These are phyloP conservation scores for Scheffersomyces amazonensis DNA, from an alignment of 805 yeast species.

Conservation along the genomic window DNA sequence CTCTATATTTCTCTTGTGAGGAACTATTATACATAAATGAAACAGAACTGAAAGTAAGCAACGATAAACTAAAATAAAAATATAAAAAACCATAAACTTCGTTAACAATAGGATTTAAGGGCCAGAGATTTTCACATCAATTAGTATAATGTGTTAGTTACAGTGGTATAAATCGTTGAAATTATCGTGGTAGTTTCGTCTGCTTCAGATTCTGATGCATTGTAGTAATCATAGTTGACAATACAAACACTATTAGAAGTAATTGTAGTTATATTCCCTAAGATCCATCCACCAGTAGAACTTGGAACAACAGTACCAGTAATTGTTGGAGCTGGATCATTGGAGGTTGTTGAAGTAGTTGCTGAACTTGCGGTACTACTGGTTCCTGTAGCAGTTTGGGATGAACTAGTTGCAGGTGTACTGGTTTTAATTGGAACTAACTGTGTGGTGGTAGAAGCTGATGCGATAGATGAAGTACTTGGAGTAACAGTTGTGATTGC, in stretches of 20 bases:
- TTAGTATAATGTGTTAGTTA: constrained; percentile 27
- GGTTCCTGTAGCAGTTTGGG: constrained; percentile 6
- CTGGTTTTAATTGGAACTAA: not conserved
- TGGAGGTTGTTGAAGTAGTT: constrained; percentile 6
- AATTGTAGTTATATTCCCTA: constrained; percentile 30
- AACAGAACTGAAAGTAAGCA: not conserved
- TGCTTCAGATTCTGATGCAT: constrained; percentile 23
- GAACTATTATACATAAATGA: not conserved
- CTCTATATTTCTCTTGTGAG: too few species aligned
- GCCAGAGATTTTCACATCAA: too few species aligned
- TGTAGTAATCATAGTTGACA: constrained; percentile 37
- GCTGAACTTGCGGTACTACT: constrained; percentile 6
- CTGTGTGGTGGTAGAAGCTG: constrained; percentile 7
- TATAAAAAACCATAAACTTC: too few species aligned
- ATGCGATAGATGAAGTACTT: constrained; percentile 4
- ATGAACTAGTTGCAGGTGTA: constrained; percentile 3
- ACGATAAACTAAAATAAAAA: not conserved
- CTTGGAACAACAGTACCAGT: constrained; percentile 10
- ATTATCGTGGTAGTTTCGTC: constrained; percentile 37
- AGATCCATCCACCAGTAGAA: constrained; percentile 27
- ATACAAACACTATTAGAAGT: constrained; percentile 28
- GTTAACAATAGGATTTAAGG: too few species aligned
- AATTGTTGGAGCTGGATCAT: constrained; percentile 7
- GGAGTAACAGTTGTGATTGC: constrained; percentile 3
- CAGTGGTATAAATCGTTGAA: constrained; percentile 31